Conservation (phyloP, 2,329 filamentous ascomycete genomes). For the Fusarium albosuccineum region DNA sequence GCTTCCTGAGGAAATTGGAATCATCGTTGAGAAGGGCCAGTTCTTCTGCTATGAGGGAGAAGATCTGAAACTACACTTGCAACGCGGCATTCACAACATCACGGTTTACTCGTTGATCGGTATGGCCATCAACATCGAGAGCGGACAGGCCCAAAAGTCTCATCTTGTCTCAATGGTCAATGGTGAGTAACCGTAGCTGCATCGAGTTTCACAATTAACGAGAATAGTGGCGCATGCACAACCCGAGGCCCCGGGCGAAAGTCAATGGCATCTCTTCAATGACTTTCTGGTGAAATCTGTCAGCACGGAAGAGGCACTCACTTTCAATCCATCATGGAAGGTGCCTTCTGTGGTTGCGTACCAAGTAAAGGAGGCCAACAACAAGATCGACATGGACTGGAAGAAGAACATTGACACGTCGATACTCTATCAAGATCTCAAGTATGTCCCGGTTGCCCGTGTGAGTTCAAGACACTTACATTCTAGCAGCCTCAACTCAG, state of each 20-base stretch:
- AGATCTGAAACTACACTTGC: constrained; percentile 83
- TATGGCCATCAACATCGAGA: constrained; percentile 90
- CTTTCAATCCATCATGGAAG: constrained; percentile 94
- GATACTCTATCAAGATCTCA: constrained; percentile 80
- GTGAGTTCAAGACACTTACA: constrained; percentile 17
- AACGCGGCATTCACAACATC: constrained; percentile 83
- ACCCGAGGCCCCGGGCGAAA: constrained; percentile 68
- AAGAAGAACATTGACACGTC: constrained; percentile 86
- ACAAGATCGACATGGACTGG: constrained; percentile 88
- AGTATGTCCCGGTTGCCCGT: constrained; percentile 53
- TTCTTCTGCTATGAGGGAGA: constrained; percentile 96
- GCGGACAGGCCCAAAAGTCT: constrained; percentile 84
- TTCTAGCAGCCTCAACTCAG: constrained; percentile 54
- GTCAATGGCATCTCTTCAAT: constrained; percentile 96
- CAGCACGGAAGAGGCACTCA: constrained; percentile 83
- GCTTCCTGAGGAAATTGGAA: constrained; percentile 92
- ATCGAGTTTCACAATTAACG: constrained; percentile 41
- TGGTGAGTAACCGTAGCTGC: constrained; percentile 59
- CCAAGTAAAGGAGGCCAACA: constrained; percentile 84
- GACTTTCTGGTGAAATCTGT: constrained; percentile 92
- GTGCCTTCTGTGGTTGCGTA: constrained; percentile 88
- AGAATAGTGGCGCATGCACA: constrained; percentile 74
- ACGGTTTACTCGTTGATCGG: constrained; percentile 93
- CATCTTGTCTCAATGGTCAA: constrained; percentile 95
- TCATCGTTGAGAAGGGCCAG: constrained; percentile 91